A percentile compares a stretch with the other conserved stretches of the same genome.
Conservation (phyloP, 225 moss, liverwort and hornwort species). For the Lunularia cruciata region DNA sequence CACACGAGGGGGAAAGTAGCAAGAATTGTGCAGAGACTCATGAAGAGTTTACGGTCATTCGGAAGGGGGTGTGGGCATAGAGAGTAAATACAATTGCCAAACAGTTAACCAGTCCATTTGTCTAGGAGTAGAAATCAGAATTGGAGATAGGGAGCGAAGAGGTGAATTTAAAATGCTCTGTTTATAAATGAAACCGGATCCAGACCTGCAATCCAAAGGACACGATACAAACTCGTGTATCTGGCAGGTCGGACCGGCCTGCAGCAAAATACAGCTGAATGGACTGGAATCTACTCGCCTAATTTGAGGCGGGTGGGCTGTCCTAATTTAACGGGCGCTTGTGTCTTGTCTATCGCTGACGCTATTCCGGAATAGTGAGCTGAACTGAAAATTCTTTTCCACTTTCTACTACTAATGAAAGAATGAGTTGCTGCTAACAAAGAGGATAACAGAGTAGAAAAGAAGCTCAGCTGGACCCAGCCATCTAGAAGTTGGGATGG, state of each 20-base stretch:
- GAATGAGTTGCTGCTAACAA: constrained; percentile 1
- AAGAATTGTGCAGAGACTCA: too few relatives aligned
- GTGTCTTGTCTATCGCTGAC: background rate
- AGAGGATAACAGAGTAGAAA: background rate
- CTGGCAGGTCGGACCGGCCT: background rate
- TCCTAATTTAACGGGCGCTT: background rate
- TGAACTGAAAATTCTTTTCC: constrained; percentile 11
- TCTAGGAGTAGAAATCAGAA: too few relatives aligned
- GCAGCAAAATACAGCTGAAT: background rate
- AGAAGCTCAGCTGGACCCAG: constrained; percentile 1
- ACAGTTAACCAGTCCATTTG: too few relatives aligned
- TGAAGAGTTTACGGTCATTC: too few relatives aligned
- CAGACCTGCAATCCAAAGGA: background rate
- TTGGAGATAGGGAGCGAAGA: too few relatives aligned
- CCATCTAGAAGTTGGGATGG: background rate
- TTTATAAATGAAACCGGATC: too few relatives aligned
- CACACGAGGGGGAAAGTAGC: too few relatives aligned
- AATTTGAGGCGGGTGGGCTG: background rate
- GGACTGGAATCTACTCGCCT: background rate
- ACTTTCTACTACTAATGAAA: background rate
- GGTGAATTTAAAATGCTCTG: too few relatives aligned
- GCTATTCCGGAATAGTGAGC: background rate
- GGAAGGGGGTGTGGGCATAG: too few relatives aligned
- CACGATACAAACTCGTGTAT: background rate
- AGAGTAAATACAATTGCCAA: too few relatives aligned